Base-by-base conservation (phyloP, 208 protist species). In the Naegleria fowleri region DNA sequence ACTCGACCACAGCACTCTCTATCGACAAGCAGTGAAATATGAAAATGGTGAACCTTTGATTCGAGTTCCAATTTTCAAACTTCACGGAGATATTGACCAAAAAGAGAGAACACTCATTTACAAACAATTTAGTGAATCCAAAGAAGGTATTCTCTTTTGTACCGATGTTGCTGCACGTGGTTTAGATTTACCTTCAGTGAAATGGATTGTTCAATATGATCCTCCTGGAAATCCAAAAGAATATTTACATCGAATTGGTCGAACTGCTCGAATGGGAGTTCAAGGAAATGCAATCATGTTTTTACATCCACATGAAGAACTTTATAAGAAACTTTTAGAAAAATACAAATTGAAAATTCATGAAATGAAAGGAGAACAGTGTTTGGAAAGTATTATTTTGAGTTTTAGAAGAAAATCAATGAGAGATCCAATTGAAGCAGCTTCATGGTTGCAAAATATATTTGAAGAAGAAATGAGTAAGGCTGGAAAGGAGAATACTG, bases 191-290 rank as follows among this genome's bases (percentile, higher is more conserved):
- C 87, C 87, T 51, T 5, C 0, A 51, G 87, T 90, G 6, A 38
- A 90, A 25, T 98, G 97, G 97, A 99, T 99, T 94, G 93, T 99
- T 41, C 98, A 99, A 94, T 99, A 98, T 92, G 98, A 99, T 93
- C 97, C 98, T 19, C 98, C 98, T 55, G 94, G 96, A 16, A 97
- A 98, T 67, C 95, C 96, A 67, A 97, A 95, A 22, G 97, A 98
- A 93, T 99, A 99, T 93, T 95, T 99, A 43, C 98, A 99, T 92
- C 95, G 98, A 75, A 97, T 98, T 90, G 98, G 98, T 16, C 95
- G 98, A 90, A 99, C 98, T 19, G 98, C 98, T 38, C 96, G 98
- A 91, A 94, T 98, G 16, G 98, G 97, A 41, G 96, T 95, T 83
- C 94, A 96, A 0, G 98, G 98, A 58, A 96, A 96, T 90, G 94